These are phyloP conservation scores for Jamesozyma jinghongensis DNA, from an alignment of 805 yeast genomes.

Conservation along the genomic window DNA sequence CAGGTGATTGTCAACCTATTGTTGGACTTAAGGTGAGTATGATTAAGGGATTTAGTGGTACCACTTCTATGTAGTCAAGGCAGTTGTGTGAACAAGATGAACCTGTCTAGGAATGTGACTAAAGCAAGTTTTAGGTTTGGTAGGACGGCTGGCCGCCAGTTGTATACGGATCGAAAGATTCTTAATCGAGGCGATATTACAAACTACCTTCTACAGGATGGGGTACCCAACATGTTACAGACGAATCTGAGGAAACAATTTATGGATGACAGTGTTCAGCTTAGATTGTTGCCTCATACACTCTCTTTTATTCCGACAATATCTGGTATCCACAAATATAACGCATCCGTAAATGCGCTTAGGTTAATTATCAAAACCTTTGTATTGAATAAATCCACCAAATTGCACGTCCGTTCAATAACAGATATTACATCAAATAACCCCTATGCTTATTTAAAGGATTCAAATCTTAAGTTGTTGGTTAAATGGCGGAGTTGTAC, in stretches of 20 bases:
- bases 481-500: slow-evolving; percentile 24
- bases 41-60: too few species aligned
- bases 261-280: slow-evolving; percentile 38
- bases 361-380: slow-evolving; percentile 47
- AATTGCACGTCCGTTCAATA: slow-evolving; percentile 39
- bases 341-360: slow-evolving; percentile 47
- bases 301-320: slow-evolving; percentile 44
- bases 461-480: slow-evolving; percentile 14
- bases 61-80: too few species aligned
- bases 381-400: slow-evolving; percentile 43
- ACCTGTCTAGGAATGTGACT: too few species aligned
- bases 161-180: background rate
- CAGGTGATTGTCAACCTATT: too few species aligned
- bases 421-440: slow-evolving; percentile 17
- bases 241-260: slow-evolving; percentile 36
- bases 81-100: too few species aligned
- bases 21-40: too few species aligned
- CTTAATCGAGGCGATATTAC: slow-evolving; percentile 29
- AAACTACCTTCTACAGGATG: slow-evolving; percentile 35
- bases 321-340: slow-evolving; percentile 47
- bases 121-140: too few species aligned
- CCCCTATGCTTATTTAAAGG: background rate
- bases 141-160: background rate
- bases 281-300: slow-evolving; percentile 50
- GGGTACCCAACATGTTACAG: slow-evolving; percentile 45